These are phyloP conservation scores for Raffaelea ambrosiae DNA, from an alignment of 2,329 filamentous ascomycete species.

Conservation along the genomic window DNA sequence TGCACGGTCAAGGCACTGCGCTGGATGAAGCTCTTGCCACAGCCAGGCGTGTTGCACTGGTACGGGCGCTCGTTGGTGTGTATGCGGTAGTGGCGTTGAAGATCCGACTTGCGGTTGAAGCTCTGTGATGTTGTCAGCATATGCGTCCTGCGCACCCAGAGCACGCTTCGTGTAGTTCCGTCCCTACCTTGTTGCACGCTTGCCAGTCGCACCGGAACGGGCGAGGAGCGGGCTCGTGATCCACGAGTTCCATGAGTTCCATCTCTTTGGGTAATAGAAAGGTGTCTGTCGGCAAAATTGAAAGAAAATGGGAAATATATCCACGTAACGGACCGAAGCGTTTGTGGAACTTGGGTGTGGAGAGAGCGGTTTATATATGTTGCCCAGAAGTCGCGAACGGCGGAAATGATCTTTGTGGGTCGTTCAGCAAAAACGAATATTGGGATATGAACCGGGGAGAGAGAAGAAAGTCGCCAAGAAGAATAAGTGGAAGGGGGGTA, in stretches of 20 bases:
- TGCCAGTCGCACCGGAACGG: slow-evolving; percentile 59
- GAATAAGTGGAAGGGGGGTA: not conserved
- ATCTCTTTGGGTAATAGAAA: slow-evolving; percentile 27
- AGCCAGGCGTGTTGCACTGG: slow-evolving; percentile 49
- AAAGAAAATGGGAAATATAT: not conserved
- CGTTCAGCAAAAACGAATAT: not conserved
- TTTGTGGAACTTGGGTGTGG: slow-evolving; percentile 1
- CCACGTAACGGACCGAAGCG: slow-evolving; percentile 4
- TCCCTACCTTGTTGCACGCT: slow-evolving; percentile 49
- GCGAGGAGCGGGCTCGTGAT: slow-evolving; percentile 53
- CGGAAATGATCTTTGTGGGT: too few relatives aligned
- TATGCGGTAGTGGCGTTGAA: slow-evolving; percentile 62
- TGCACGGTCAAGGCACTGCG: slow-evolving; percentile 63
- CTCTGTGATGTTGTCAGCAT: slow-evolving; percentile 35
- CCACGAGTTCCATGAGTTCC: slow-evolving; percentile 58
- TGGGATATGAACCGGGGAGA: not conserved
- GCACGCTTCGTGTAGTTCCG: not conserved
- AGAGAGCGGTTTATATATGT: too few relatives aligned
- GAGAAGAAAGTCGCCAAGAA: not conserved
- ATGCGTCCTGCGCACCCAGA: too few relatives aligned
- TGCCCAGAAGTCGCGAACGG: too few relatives aligned
- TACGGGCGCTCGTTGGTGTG: slow-evolving; percentile 65
- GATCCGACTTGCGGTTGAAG: slow-evolving; percentile 64
- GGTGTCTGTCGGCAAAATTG: not conserved
- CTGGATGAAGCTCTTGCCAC: slow-evolving; percentile 64